Evolutionary conservation across 495 filamentous ascomycete genomes (phyloP), one percentile per base, ranked within the genome.

Genomic region (Trichocladium antarcticum): DNA sequence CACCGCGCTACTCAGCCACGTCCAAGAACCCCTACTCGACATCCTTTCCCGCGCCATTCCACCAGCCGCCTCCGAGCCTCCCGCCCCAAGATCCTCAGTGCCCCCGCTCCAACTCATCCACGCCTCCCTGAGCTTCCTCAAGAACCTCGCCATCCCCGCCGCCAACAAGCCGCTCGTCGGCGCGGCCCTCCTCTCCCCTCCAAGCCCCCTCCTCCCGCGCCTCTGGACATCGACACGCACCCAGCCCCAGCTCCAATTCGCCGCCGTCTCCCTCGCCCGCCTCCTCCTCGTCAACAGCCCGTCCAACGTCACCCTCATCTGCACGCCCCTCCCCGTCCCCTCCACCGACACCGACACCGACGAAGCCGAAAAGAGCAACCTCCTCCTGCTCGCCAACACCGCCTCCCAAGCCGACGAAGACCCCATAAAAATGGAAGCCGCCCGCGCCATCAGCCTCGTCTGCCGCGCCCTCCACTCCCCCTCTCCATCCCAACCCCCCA

Each of bases 391-490:
- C 10, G 66, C 81, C 21, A 67, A 68, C 6, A 69, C 86, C 0
- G 79, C 77, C 47, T 64, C 70, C 20, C 75, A 77, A 32, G 71
- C 78, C 4, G 77, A 82, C 39, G 64, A 72, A 3, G 76, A 79
- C 24, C 82, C 84, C 3, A 85, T 78, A 17, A 84, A 82, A 63
- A 82, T 80, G 9, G 86, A 92, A 55, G 79, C 84, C 45, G 79
- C 83, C 5, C 80, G 86, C 27, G 77, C 75, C 8, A 62, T 82
- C 32, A 74, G 76, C 47, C 78, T 76, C 15, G 70, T 85, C 24
- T 83, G 83, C 52, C 79, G 85, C 1, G 74, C 74, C 2, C 60
- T 84, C 20, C 56, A 58, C 36, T 38, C 45, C 12, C 19, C 48
- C 10, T 15, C 34, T n/a, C 11, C 39, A 2, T 15, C 32, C 17